Evolutionary conservation across 768 basidiomycete species (phyloP).

Genomic region (Trametes coccinea): DNA sequence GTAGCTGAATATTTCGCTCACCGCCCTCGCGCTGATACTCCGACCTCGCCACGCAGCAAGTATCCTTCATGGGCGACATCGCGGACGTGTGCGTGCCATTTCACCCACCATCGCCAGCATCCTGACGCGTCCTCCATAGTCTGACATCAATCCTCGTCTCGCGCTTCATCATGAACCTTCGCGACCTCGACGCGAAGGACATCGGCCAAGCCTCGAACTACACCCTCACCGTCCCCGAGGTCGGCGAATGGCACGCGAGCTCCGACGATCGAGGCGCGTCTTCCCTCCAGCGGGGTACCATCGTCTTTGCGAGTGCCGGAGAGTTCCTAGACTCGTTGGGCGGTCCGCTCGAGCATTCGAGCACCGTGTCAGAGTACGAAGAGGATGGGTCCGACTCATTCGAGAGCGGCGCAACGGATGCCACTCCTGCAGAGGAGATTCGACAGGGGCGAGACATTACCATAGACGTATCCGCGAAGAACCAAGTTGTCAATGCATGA

Average conservation of each 20-base stretch:
- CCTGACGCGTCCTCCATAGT: not conserved
- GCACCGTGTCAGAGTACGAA: too few relatives aligned
- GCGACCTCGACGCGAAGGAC: not conserved
- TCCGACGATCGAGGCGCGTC: not conserved
- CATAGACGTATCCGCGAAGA: too few relatives aligned
- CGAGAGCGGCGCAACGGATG: too few relatives aligned
- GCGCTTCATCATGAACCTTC: not conserved
- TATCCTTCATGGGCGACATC: slow-evolving; percentile 8
- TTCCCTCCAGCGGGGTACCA: not conserved
- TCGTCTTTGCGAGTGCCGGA: not conserved
- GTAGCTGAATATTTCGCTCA: not conserved
- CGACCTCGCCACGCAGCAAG: not conserved
- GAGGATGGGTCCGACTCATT: too few relatives aligned
- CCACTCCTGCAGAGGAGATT: too few relatives aligned
- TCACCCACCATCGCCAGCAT: too few relatives aligned
- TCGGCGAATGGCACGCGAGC: not conserved
- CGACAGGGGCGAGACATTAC: too few relatives aligned
- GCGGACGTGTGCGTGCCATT: not conserved
- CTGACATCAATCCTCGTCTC: not conserved
- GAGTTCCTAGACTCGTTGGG: not conserved
- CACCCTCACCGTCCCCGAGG: not conserved
- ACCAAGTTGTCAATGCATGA: too few relatives aligned
- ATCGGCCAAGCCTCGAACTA: not conserved
- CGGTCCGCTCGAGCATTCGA: not conserved
- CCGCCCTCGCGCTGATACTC: too few relatives aligned